Evolutionary conservation across 2,329 filamentous ascomycete species (phyloP).

Genomic region (Aspergillus sp.): DNA sequence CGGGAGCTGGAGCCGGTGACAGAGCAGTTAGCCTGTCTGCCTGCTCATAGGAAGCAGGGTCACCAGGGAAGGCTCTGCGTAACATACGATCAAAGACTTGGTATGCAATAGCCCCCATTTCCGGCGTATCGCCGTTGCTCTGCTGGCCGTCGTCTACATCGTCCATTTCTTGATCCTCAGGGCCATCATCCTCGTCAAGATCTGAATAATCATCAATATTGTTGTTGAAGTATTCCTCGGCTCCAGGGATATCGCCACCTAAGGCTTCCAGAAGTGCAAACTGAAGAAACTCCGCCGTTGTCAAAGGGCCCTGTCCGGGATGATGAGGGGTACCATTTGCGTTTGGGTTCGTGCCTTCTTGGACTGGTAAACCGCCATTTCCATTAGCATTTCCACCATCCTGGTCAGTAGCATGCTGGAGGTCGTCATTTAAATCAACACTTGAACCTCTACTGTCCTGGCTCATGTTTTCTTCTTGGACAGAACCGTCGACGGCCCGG

Average conservation of each 20-base stretch:
- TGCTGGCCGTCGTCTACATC: constrained; percentile 9
- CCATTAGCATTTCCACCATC: constrained; percentile 1
- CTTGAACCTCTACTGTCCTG: constrained; percentile 7
- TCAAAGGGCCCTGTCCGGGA: constrained; percentile 8
- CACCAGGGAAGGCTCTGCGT: constrained; percentile 3
- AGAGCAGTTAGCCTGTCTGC: constrained; percentile 4
- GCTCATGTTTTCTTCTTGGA: constrained; percentile 10
- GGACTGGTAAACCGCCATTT: not conserved
- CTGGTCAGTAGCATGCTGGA: constrained; percentile 2
- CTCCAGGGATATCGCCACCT: constrained; percentile 13
- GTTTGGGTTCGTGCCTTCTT: constrained; percentile 3
- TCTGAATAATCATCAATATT: constrained; percentile 9
- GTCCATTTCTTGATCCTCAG: constrained; percentile 10
- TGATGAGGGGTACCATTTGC: constrained; percentile 2
- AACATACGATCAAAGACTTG: constrained; percentile 15
- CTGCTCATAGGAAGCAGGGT: constrained; percentile 1
- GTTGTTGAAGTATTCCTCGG: constrained; percentile 12
- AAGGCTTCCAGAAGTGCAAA: constrained; percentile 17
- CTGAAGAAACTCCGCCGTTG: constrained; percentile 17
- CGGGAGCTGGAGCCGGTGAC: constrained; percentile 8
- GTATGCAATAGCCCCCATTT: constrained; percentile 6
- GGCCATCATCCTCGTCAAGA: constrained; percentile 10
- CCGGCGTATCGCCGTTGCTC: constrained; percentile 11
- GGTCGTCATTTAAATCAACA: constrained; percentile 4
- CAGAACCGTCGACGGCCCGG: constrained; percentile 14